Conservation (phyloP, 2,329 filamentous ascomycete species). For the Neocatenulostroma microsporum region DNA sequence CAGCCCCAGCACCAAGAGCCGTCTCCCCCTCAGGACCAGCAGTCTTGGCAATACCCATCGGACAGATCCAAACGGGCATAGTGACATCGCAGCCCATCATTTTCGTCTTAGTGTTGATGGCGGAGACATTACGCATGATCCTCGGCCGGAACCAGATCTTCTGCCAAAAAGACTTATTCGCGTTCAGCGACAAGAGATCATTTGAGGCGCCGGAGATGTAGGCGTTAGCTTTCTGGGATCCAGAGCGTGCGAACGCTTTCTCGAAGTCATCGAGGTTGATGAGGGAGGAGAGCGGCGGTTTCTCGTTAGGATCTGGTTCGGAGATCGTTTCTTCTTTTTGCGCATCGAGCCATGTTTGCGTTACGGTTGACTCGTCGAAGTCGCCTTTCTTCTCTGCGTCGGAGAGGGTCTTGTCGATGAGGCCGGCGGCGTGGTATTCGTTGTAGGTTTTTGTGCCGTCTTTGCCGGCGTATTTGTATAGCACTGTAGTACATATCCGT, state of each 20-base stretch:
- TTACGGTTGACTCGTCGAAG: conserved; percentile 26
- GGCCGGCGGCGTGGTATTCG: conserved; percentile 41
- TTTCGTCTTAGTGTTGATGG: conserved; percentile 28
- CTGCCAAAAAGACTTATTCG: conserved; percentile 37
- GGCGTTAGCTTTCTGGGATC: conserved; percentile 34
- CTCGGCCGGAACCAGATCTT: conserved; percentile 42
- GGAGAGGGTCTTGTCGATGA: conserved; percentile 37
- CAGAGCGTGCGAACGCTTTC: conserved; percentile 30
- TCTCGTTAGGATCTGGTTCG: conserved; percentile 26
- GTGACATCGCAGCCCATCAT: conserved; percentile 27
- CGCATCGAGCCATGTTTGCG: conserved; percentile 24
- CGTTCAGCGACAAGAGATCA: conserved; percentile 40
- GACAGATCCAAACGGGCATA: conserved; percentile 33
- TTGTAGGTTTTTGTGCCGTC: conserved; percentile 51
- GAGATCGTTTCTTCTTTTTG: conserved; percentile 21
- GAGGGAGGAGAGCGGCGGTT: conserved; percentile 40
- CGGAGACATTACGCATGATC: conserved; percentile 36
- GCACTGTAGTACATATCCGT: no score
- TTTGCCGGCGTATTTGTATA: conserved; percentile 46
- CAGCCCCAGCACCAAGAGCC: conserved; percentile 27
- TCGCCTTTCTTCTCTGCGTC: conserved; percentile 35
- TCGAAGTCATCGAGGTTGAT: conserved; percentile 44
- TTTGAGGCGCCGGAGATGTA: conserved; percentile 45
- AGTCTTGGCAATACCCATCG: conserved; percentile 27
- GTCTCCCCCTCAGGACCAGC: conserved; percentile 27